These are phyloP conservation scores for Sporothrix pseudoabietina DNA, from an alignment of 2,329 filamentous ascomycete species.

Conservation along the genomic window DNA sequence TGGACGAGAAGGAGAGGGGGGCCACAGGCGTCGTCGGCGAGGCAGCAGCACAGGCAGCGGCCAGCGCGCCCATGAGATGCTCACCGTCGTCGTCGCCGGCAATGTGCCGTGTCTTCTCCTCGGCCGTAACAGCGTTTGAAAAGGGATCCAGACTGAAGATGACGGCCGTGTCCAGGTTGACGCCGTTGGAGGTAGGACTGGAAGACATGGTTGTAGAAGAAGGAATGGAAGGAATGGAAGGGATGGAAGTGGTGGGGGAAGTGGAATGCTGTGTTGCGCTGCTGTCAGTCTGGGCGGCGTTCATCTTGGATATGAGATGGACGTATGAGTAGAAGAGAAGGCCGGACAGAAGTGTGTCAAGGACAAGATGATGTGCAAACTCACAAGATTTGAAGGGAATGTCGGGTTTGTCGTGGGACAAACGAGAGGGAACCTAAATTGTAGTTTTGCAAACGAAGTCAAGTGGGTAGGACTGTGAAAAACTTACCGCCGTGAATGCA, in stretches of 20 bases:
- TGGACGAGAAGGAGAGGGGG: neutral
- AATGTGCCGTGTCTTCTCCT: slow-evolving; percentile 25
- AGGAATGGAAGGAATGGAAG: neutral
- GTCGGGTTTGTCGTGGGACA: neutral
- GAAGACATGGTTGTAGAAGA: neutral
- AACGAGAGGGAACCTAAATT: neutral
- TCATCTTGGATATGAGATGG: neutral
- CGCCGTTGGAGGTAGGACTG: neutral
- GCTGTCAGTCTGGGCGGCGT: neutral
- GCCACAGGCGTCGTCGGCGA: neutral
- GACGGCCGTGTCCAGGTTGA: neutral
- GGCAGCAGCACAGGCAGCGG: neutral
- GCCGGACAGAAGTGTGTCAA: neutral
- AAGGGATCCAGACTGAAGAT: slow-evolving; percentile 28
- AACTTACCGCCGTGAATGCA: neutral
- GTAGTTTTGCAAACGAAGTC: slow-evolving; percentile 10
- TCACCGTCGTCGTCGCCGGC: slow-evolving; percentile 29
- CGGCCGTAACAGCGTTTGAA: neutral
- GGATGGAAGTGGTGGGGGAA: neutral
- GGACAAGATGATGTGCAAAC: neutral
- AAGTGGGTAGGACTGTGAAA: neutral
- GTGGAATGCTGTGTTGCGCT: neutral
- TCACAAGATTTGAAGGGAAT: neutral
- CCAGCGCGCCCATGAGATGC: slow-evolving; percentile 27
- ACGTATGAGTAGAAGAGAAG: neutral